These are phyloP conservation scores for Yarrowia osloensis DNA, from an alignment of 805 yeast genomes.

Conservation along the genomic window DNA sequence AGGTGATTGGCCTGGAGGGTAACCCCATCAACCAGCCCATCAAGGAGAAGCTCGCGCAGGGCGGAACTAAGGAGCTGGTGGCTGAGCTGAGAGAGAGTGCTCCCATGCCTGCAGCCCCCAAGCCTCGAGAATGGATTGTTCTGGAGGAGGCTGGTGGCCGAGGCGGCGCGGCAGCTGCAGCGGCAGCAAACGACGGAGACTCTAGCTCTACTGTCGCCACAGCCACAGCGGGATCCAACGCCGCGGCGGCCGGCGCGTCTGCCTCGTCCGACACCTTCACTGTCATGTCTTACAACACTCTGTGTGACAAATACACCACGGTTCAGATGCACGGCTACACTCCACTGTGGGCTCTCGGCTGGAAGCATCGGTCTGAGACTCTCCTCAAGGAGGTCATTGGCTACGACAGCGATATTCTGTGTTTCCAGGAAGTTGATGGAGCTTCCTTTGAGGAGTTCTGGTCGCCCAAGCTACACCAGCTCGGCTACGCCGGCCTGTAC, in stretches of 20 bases:
- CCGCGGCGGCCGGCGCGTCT: conserved; percentile 5
- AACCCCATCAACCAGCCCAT: conserved; percentile 72
- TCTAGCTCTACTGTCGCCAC: conserved; percentile 4
- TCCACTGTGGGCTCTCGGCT: conserved; percentile 94
- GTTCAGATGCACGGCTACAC: conserved; percentile 89
- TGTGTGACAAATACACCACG: conserved; percentile 96
- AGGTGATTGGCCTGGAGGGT: conserved; percentile 91
- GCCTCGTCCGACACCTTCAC: conserved; percentile 52
- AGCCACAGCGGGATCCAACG: conserved; percentile 17
- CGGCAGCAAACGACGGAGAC: conserved; percentile 1
- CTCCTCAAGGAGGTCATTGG: conserved; percentile 71
- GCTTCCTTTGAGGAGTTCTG: conserved; percentile 83
- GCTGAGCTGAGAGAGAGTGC: conserved; percentile 79
- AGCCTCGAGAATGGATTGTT: conserved; percentile 80
- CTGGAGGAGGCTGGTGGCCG: conserved; percentile 52
- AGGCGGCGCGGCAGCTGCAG: background rate
- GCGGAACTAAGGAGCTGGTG: conserved; percentile 83
- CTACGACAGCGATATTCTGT: conserved; percentile 71
- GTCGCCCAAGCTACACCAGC: conserved; percentile 68
- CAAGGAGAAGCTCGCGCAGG: conserved; percentile 69
- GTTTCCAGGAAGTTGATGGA: conserved; percentile 95
- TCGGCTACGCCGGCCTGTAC: conserved; percentile 80
- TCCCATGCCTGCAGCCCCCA: conserved; percentile 64
- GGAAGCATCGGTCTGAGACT: conserved; percentile 84
- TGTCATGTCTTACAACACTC: conserved; percentile 80